Evolutionary conservation across 1,284 basidiomycete species (phyloP).

Genomic region (Austropuccinia psidii): DNA sequence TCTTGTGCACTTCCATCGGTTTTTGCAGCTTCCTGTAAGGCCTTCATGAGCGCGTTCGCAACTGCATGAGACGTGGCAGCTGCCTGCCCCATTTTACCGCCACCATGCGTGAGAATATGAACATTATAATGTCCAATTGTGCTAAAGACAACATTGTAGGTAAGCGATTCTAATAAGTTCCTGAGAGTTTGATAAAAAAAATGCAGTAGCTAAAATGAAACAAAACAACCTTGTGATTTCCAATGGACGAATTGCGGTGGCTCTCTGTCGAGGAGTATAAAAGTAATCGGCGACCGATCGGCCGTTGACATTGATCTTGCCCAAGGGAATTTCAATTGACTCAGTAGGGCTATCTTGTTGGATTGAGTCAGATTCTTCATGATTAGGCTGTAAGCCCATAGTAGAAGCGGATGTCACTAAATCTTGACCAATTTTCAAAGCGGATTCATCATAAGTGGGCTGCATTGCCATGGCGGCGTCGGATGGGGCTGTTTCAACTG

Average conservation of each 20-base stretch:
- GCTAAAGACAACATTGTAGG: not conserved
- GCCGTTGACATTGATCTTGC: slow-evolving; percentile 7
- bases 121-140: slow-evolving; percentile 23
- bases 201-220: not conserved
- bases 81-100: slow-evolving; percentile 31
- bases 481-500: no score
- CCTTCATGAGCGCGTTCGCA: not conserved
- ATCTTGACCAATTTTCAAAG: not conserved
- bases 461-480: not conserved
- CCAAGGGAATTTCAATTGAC: not conserved
- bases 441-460: not conserved
- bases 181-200: no score
- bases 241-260: slow-evolving; percentile 6
- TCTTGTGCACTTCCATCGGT: slow-evolving; percentile 8
- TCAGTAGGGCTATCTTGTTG: no score
- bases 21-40: not conserved
- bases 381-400: not conserved
- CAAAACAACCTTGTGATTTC: slow-evolving; percentile 17
- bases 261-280: slow-evolving; percentile 20
- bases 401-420: not conserved
- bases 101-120: slow-evolving; percentile 13
- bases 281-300: slow-evolving; percentile 21
- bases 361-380: not conserved
- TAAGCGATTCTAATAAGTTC: not conserved
- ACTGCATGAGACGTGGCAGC: slow-evolving; percentile 11